Percentiles rank a stretch among this genome's conserved stretches.
phyloP scores from a whole-genome alignment of 371 early-diverging fungal species.

The Syncephalastrum monosporum region DNA sequence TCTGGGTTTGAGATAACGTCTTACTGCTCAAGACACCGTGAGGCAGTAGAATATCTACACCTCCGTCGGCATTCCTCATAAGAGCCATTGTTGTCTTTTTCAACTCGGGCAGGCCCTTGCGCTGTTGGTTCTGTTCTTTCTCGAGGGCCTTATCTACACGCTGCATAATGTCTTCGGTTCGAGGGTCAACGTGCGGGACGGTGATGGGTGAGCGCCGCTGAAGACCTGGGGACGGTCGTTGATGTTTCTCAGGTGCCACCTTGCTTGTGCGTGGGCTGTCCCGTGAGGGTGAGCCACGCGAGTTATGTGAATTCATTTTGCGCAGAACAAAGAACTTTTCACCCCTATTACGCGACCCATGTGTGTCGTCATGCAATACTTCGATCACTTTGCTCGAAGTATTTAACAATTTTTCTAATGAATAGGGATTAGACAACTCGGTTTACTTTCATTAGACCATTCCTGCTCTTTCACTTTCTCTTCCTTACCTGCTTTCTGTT shows the following conservation, averaged over 20 bases:
- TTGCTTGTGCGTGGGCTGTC: constrained; percentile 14
- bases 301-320: constrained; percentile 6
- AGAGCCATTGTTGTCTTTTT: constrained; percentile 14
- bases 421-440: neutral
- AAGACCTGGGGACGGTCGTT: constrained; percentile 1
- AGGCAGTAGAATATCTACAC: constrained; percentile 33
- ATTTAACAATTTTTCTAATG: constrained; percentile 16
- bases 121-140: constrained; percentile 4
- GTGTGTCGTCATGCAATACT: constrained; percentile 22
- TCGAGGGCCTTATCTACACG: constrained; percentile 14
- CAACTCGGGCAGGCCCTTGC: neutral
- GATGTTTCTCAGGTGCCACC: constrained; percentile 16
- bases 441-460: constrained; percentile 2
- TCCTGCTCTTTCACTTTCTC: constrained; percentile 3
- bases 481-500: constrained; percentile 16
- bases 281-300: constrained; percentile 4
- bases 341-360: constrained; percentile 17
- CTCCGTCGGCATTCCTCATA: constrained; percentile 22
- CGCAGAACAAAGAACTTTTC: constrained; percentile 41
- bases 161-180: constrained; percentile 12
- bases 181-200: constrained; percentile 5
- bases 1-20: constrained; percentile 21
- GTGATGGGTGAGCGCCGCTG: constrained; percentile 10
- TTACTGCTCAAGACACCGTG: constrained; percentile 34
- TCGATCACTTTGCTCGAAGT: constrained; percentile 16